Evolutionary conservation across 106 monocot species (phyloP), one percentile per base, ranked within the genome.

Genomic region (Amphibolis antarctica): DNA sequence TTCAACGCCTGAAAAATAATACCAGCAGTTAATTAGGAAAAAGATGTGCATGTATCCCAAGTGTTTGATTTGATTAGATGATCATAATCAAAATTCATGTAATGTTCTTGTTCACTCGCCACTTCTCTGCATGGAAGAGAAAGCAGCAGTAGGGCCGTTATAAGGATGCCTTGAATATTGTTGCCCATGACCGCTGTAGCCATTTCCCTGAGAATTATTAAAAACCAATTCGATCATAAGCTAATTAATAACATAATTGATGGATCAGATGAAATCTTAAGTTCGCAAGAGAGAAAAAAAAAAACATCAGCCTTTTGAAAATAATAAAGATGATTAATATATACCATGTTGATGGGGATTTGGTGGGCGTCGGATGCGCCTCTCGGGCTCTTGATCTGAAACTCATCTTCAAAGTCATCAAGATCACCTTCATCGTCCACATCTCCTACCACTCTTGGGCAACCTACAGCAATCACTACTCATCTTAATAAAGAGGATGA

Each of bases 401-500:
- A 71, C 63, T 86, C 86, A 21, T 81, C 79, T 26, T 85, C 85
- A 18, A 83, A 76, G 45, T 83, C 86, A 25, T 86, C 83, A 56
- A 77, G 56, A 7, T 88, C 85, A 3, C 42, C 64, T 4, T 48
- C 81, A 28, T 85, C 88, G 1, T 89, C 89, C 36, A 81, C 85
- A 44, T 93, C 93, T 59, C 85, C 93, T 29, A 68, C 85, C 44
- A 88, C 83, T 57, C 88, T 78, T 18, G 81, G 74, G 44, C 72
- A 80, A 0, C 88, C 92, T 92, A 58, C 0, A 49, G 12, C 5
- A 28, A 58, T 14, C 30, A 58, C 29, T 28, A 57, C 49, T 9
- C 52, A 22, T 52, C 52, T 22, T 52, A n/a, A 0, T 52, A 52
- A 49, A 49, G 49, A 10, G 49, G n/a, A 49, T 36, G n/a, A 49